These are phyloP conservation scores for Annulohypoxylon moriforme DNA, from an alignment of 495 filamentous ascomycete species.

Conservation along the genomic window DNA sequence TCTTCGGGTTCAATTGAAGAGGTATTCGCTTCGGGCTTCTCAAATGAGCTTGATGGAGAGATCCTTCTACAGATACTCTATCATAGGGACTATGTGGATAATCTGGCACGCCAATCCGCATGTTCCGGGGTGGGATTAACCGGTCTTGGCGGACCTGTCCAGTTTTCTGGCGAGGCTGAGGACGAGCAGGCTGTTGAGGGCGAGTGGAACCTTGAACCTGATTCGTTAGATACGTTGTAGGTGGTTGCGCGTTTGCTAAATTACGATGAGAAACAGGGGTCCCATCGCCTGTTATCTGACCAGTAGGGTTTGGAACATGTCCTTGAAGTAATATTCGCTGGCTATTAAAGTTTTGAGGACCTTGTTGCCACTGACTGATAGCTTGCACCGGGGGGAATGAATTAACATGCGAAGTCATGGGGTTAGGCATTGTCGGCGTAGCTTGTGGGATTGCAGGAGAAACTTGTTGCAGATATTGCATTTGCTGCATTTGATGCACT, in stretches of 20 bases:
- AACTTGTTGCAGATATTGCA: slow-evolving; percentile 7
- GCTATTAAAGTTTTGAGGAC: neutral
- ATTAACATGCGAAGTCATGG: neutral
- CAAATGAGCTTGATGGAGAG: slow-evolving; percentile 68
- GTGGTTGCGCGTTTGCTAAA: neutral
- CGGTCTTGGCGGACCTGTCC: neutral
- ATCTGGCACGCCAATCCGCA: slow-evolving; percentile 39
- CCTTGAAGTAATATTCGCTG: neutral
- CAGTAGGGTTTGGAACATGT: neutral
- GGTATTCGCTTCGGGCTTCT: slow-evolving; percentile 64
- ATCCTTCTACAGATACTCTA: slow-evolving; percentile 57
- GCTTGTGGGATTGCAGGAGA: neutral
- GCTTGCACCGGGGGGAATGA: neutral
- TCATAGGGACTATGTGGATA: slow-evolving; percentile 55
- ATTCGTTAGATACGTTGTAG: neutral
- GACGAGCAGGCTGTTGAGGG: neutral
- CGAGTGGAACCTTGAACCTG: neutral
- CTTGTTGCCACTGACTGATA: neutral
- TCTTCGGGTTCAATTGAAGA: slow-evolving; percentile 21
- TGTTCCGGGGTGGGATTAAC: slow-evolving; percentile 51
- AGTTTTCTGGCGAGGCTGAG: neutral
- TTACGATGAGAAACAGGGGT: neutral
- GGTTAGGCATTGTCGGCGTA: neutral
- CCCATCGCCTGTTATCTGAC: neutral
- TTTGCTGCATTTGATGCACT: slow-evolving; percentile 7